Percentiles rank a stretch among this genome's conserved stretches.
phyloP scores from a whole-genome alignment of 2,329 filamentous ascomycete genomes.

The Fusarium illudens region DNA sequence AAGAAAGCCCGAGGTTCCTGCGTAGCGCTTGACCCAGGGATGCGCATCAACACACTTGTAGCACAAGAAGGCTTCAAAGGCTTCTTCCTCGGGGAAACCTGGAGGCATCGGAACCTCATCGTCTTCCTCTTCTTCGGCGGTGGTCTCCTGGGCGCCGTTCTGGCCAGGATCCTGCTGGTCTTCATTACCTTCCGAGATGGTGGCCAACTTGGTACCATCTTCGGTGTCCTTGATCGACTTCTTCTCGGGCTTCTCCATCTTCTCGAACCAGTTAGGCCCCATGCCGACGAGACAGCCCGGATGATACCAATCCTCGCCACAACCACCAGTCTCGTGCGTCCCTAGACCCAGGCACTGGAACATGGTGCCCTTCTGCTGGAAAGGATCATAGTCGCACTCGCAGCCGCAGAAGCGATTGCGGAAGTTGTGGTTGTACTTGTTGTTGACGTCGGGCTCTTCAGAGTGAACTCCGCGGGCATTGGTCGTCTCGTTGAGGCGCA shows the following conservation, averaged over 20 bases:
- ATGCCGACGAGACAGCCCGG: conserved; percentile 89
- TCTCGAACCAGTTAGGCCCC: conserved; percentile 75
- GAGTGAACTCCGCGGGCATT: conserved; percentile 79
- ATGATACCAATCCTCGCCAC: conserved; percentile 98
- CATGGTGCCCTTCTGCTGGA: conserved; percentile 95
- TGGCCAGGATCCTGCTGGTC: conserved; percentile 33
- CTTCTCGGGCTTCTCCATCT: conserved; percentile 50
- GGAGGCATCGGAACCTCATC: conserved; percentile 76
- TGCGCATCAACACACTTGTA: conserved; percentile 90
- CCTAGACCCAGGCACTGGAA: conserved; percentile 94
- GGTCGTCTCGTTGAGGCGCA: conserved; percentile 77
- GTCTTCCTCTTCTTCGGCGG: conserved; percentile 55
- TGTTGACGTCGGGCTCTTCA: conserved; percentile 74
- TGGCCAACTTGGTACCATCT: conserved; percentile 49
- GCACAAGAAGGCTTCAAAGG: conserved; percentile 90
- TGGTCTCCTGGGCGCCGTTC: conserved; percentile 31
- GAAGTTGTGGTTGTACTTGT: conserved; percentile 97
- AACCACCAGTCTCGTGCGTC: conserved; percentile 81
- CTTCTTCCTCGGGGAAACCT: conserved; percentile 87
- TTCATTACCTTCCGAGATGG: conserved; percentile 61
- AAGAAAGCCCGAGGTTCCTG: conserved; percentile 81
- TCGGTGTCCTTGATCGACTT: conserved; percentile 34
- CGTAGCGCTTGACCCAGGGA: conserved; percentile 92
- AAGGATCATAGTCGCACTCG: conserved; percentile 84
- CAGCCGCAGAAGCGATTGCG: conserved; percentile 92